Base-by-base conservation (phyloP, 441 rosid species). In the Monsonia emarginata region DNA sequence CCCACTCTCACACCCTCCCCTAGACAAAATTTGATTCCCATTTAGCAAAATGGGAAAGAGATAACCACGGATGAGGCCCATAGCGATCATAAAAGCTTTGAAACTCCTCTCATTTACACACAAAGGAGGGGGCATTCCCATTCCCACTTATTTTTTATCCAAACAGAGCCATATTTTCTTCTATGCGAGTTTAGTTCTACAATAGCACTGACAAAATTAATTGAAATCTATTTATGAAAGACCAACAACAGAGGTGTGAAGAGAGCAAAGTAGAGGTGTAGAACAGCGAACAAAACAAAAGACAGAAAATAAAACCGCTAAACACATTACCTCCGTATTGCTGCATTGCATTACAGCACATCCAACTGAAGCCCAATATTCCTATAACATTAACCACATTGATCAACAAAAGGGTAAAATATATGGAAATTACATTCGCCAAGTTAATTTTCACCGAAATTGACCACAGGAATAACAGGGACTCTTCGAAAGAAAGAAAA, bases 331-430 rank as follows among this genome's bases (percentile, higher is more conserved):
- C 91, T 94, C 98, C 0, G 99, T 94, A 71, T 91, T 94, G 83
- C 99, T 90, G 73, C 97, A 90, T 76, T 94, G 99, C 99, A 94
- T 94, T 38, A 94, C 81, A 0, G 97, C 92, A 66, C 99, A 94
- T 69, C 99, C 99, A 31, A 88, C 97, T n/a, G 99, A 94, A 63
- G 96, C 97, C 98, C 98, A 94, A 71, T 90, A 90, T 74, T 94
- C 95, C 96, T 93, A 66, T 38, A 75, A 22, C 40, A 71, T 69
- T 48, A 34, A 68, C 30, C 8, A 21, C 22, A 13, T 34, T 24
- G 13, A 6, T 4, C 34, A 24, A 32, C 4, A 7, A 44, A 28
- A 36, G 19, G 5, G 24, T 6, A 14, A 25, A 50, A 44, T 0
- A 27, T 3, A 8, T 4, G 16, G 3, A 19, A 52, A 0, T 25